phyloP scores from a whole-genome alignment of 352 stramenopile genomes.

The Phytophthora sp. region DNA sequence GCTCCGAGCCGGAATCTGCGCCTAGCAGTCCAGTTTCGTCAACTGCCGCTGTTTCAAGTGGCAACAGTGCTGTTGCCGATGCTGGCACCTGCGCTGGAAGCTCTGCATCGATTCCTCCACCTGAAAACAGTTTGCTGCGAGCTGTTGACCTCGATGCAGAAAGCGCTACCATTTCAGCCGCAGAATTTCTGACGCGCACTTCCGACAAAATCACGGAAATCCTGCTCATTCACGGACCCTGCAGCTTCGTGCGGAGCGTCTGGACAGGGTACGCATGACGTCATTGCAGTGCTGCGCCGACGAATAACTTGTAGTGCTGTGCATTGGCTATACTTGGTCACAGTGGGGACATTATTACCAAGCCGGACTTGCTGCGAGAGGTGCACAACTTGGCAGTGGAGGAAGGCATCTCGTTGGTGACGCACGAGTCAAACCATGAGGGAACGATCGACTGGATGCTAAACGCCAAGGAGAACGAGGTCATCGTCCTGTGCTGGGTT shows the following conservation, averaged over 20 bases:
- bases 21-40: background rate
- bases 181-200: background rate
- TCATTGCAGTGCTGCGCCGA: background rate
- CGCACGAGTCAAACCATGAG: conserved; percentile 31
- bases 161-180: background rate
- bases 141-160: background rate
- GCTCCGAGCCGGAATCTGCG: background rate
- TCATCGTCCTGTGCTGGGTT: conserved; percentile 52
- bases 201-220: conserved; percentile 20
- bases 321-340: background rate
- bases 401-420: conserved; percentile 16
- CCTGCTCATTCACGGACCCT: conserved; percentile 24
- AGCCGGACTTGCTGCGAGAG: conserved; percentile 19
- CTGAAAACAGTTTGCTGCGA: conserved; percentile 7
- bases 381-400: conserved; percentile 20
- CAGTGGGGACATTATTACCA: conserved; percentile 11
- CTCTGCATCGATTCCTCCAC: background rate
- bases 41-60: background rate
- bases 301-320: background rate
- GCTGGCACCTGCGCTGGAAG: background rate
- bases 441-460: conserved; percentile 32
- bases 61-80: background rate
- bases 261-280: conserved; percentile 16
- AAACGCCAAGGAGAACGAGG: conserved; percentile 21
- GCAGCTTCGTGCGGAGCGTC: conserved; percentile 19